Evolutionary conservation across 1,139 yeast genomes (phyloP).

Genomic region (Blastobotrys buckinghamii): DNA sequence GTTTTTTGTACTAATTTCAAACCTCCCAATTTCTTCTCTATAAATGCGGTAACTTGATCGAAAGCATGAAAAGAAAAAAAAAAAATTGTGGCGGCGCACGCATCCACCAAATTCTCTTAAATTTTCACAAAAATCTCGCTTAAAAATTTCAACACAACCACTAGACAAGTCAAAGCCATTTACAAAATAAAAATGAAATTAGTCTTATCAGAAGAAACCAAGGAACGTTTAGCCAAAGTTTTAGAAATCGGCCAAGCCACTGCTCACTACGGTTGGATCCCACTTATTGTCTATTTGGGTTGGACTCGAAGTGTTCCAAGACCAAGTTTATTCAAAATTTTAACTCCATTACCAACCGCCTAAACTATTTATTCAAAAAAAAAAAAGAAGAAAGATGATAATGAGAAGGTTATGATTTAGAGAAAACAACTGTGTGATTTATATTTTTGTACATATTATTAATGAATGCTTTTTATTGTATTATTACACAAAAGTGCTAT

Average conservation of each 20-base stretch:
- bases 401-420: no score
- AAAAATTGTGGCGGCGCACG: no score
- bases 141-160: no score
- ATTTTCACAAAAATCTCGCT: no score
- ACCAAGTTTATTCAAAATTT: constrained; percentile 71
- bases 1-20: background rate
- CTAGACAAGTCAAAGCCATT: no score
- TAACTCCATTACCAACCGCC: constrained; percentile 72
- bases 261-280: constrained; percentile 96
- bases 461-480: background rate
- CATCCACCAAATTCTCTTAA: no score
- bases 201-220: constrained; percentile 43
- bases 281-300: constrained; percentile 81
- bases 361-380: constrained; percentile 28
- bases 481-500: background rate
- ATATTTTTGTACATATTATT: constrained; percentile 10
- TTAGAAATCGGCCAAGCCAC: constrained; percentile 79
- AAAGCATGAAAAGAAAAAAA: no score
- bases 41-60: no score
- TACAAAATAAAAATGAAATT: constrained; percentile 33
- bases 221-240: constrained; percentile 80
- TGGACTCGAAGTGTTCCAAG: constrained; percentile 83
- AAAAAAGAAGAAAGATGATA: no score
- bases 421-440: background rate
- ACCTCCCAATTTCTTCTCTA: no score